Evolutionary conservation across 176 grass and related monocot genomes (phyloP).

Genomic region (Musa itinerans): DNA sequence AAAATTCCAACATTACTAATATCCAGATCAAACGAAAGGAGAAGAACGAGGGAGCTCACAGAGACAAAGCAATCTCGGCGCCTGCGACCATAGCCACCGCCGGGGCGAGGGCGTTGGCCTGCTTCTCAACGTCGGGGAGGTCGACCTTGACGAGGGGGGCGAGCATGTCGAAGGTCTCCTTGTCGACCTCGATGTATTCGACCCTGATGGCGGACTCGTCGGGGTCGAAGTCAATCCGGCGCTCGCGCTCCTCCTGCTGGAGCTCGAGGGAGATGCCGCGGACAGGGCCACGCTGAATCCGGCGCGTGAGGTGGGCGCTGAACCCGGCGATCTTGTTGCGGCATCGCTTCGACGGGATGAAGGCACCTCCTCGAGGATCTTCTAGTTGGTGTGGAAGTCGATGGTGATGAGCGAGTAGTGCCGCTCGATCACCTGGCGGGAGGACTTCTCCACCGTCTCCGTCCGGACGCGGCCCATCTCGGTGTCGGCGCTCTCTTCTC

Average conservation of each 20-base stretch:
- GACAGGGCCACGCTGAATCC: conserved; percentile 81
- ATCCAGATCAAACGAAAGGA: no score
- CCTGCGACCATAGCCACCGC: conserved; percentile 21
- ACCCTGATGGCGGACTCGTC: conserved; percentile 32
- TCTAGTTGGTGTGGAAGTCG: conserved; percentile 92
- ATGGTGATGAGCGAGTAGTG: conserved; percentile 83
- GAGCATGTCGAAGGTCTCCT: no score
- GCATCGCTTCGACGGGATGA: conserved; percentile 80
- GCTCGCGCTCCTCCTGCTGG: conserved; percentile 88
- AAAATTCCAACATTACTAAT: no score
- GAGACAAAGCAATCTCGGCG: no score
- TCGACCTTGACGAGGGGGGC: no score
- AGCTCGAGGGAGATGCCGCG: conserved; percentile 82
- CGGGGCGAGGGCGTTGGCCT: no score
- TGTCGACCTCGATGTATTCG: no score
- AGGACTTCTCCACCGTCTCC: conserved; percentile 94
- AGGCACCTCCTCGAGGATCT: conserved; percentile 81
- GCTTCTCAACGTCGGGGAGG: no score
- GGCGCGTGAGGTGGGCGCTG: conserved; percentile 79
- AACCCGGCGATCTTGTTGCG: conserved; percentile 91
- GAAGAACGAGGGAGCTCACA: no score
- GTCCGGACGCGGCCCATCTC: conserved; percentile 81
- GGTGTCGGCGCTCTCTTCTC: conserved; percentile 5
- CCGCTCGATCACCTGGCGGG: conserved; percentile 78
- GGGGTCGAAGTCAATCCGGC: conserved; percentile 81